Percentiles rank a stretch among this genome's conserved stretches.
These are phyloP conservation scores for Ogataea methylovora DNA, from an alignment of 805 yeast species.

Conservation along the genomic window DNA sequence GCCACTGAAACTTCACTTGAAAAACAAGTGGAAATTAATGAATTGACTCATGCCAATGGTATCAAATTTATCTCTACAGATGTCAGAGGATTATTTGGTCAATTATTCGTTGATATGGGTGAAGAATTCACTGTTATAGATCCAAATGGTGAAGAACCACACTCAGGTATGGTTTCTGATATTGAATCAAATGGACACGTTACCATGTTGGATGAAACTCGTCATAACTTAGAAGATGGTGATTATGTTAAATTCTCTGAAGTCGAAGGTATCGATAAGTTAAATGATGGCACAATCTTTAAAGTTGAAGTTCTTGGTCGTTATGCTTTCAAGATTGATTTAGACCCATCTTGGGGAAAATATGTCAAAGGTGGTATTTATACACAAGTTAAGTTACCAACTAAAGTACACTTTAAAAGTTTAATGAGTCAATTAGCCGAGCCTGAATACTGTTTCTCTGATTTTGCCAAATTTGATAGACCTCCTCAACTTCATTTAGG, in stretches of 20 bases:
- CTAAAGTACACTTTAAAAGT: constrained; percentile 50
- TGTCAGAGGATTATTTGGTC: constrained; percentile 83
- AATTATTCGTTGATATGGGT: constrained; percentile 87
- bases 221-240: constrained; percentile 94
- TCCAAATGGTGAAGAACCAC: constrained; percentile 89
- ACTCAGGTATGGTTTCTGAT: constrained; percentile 79
- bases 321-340: constrained; percentile 75
- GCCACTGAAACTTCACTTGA: constrained; percentile 70
- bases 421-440: constrained; percentile 54
- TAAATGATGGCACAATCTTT: constrained; percentile 67
- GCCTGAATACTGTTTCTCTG: constrained; percentile 79
- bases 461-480: constrained; percentile 90
- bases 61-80: constrained; percentile 80
- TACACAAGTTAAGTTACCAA: constrained; percentile 87
- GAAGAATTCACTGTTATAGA: constrained; percentile 72
- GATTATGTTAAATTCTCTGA: constrained; percentile 82
- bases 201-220: constrained; percentile 83
- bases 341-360: constrained; percentile 46
- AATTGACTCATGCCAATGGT: constrained; percentile 61
- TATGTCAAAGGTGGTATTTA: constrained; percentile 83
- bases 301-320: constrained; percentile 89
- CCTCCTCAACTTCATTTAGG: constrained; percentile 88
- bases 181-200: constrained; percentile 85
- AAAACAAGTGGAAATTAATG: constrained; percentile 68
- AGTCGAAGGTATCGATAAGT: constrained; percentile 67